A percentile compares a stretch with the other conserved stretches of the same genome.
phyloP scores from a whole-genome alignment of 768 basidiomycete genomes.

The Mrakia frigida region DNA sequence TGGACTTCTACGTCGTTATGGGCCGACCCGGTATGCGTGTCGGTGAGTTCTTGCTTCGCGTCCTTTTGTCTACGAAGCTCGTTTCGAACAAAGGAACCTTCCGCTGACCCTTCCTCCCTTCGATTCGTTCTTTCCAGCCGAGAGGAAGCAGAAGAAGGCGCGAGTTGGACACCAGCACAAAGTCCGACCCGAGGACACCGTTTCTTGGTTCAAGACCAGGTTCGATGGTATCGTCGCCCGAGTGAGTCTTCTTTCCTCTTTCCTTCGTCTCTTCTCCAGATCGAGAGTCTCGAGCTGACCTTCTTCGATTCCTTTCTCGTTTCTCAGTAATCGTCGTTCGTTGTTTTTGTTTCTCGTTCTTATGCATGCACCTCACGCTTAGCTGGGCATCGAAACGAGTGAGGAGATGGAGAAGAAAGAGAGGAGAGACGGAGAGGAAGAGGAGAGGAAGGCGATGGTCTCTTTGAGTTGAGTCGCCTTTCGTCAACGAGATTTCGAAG shows the following conservation, averaged over 20 bases:
- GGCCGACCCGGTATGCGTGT: slow-evolving; percentile 90
- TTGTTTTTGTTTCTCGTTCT: background rate
- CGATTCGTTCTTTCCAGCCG: slow-evolving; percentile 44
- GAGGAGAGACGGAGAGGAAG: background rate
- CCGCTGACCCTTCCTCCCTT: background rate
- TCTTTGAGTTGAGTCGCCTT: too few relatives aligned
- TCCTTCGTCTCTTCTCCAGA: background rate
- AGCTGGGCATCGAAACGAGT: background rate
- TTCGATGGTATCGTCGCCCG: slow-evolving; percentile 87
- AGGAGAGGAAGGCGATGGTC: background rate
- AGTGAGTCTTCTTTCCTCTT: background rate
- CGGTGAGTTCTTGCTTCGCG: slow-evolving; percentile 36
- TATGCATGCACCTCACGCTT: slow-evolving; percentile 18
- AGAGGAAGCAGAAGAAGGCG: slow-evolving; percentile 81
- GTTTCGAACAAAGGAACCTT: background rate
- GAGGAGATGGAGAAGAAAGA: background rate
- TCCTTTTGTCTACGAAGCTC: background rate
- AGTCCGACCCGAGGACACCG: slow-evolving; percentile 91
- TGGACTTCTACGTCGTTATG: slow-evolving; percentile 96
- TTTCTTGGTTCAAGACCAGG: slow-evolving; percentile 98
- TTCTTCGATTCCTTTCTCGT: background rate
- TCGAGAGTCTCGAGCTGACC: background rate
- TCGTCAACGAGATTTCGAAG: too few relatives aligned
- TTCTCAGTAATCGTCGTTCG: slow-evolving; percentile 2
- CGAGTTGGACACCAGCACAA: slow-evolving; percentile 81